Conservation (phyloP, 306 rosid species). For the Carpinus viminea region DNA sequence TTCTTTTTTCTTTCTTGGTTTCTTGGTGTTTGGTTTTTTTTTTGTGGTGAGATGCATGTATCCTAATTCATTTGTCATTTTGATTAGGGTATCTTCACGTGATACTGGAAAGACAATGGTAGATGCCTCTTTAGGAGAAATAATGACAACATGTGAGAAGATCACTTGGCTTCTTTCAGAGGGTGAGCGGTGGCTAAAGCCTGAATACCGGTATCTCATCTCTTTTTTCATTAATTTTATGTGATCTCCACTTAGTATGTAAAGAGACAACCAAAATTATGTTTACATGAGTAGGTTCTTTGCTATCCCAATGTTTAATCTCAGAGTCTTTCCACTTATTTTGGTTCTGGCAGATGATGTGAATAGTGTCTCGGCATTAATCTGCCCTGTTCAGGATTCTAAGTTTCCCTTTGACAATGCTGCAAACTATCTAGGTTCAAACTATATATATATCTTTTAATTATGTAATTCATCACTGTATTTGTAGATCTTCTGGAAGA, state of each 20-base stretch:
- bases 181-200: slow-evolving; percentile 89
- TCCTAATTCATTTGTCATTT: slow-evolving; percentile 29
- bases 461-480: slow-evolving; percentile 19
- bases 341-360: slow-evolving; percentile 18
- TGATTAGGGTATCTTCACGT: slow-evolving; percentile 76
- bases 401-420: background rate
- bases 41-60: background rate
- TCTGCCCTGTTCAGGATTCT: slow-evolving; percentile 9
- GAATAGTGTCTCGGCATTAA: background rate
- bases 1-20: slow-evolving; percentile 9
- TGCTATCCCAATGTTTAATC: background rate
- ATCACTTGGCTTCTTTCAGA: slow-evolving; percentile 94
- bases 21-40: background rate
- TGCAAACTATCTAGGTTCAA: background rate
- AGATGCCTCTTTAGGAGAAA: slow-evolving; percentile 90
- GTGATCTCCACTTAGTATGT: slow-evolving; percentile 19
- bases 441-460: background rate
- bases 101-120: slow-evolving; percentile 96
- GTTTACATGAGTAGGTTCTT: slow-evolving; percentile 3
- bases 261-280: background rate
- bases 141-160: slow-evolving; percentile 96
- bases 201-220: slow-evolving; percentile 75
- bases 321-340: slow-evolving; percentile 4
- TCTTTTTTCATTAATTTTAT: slow-evolving; percentile 11
- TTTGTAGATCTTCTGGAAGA: slow-evolving; percentile 77